Evolutionary conservation across 2,329 filamentous ascomycete genomes (phyloP), one percentile per base, ranked within the genome.

Genomic region (Cladobotryum protrusum): DNA sequence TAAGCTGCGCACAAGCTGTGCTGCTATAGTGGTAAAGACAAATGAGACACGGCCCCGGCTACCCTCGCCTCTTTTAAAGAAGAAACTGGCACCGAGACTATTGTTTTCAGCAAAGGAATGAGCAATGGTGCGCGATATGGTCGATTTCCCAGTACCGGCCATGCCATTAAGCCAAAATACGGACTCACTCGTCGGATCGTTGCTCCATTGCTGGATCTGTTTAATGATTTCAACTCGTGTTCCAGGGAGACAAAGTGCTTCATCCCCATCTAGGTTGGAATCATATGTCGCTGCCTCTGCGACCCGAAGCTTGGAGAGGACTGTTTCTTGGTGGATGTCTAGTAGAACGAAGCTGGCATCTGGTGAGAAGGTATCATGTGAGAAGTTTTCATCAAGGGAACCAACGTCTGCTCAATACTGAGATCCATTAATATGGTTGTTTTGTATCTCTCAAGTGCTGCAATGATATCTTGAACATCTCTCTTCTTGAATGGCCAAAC

Each of bases 31-130:
- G 0, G 69, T 59, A 14, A 76, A 64, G 35, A 77, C 61, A 43
- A 59, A 63, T 4, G 54, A 54, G 2, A 64, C 62, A 40, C 61
- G 63, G 2, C 66, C 63, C 20, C 67, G 63, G 52, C 73, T 68
- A 3, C 56, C 59, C 44, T 71, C 69, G 1, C 67, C 70, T 52
- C 61, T 66, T 47, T 71, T 72, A 59, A 76, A 76, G 60, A 74
- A 74, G 54, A 75, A 75, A 47, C 65, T 71, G 1, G 65, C 66
- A 17, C 60, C 65, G 14, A 71, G 61, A 3, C 32, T 15, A 5
- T 29, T 20, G 2, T 39, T 36, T 1, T 37, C 15, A 4, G 43
- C 43, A 19, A 15, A 63, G 54, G 5, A 19, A 6, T 35, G 39
- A 3, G 55, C 49, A 3, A 70, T 15, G 2, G 66, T 68, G 0